Base-by-base conservation (phyloP, 495 filamentous ascomycete genomes). In the Massariosphaeria phaeospora region DNA sequence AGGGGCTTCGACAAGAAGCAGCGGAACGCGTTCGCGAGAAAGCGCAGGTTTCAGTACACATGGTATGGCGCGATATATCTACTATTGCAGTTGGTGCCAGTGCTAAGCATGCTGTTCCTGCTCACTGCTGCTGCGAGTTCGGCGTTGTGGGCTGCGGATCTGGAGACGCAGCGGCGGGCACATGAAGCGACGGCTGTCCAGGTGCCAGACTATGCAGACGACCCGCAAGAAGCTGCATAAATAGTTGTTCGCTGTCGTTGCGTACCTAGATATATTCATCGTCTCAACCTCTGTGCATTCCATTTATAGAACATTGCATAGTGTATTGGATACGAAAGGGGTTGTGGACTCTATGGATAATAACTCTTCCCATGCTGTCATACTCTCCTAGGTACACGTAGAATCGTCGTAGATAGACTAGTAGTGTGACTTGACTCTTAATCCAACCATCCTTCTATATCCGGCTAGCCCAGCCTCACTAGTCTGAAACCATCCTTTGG, bases 71-170 rank as follows among this genome's bases (percentile, higher is more conserved):
- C 80, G 2, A 66, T 82, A 10, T 79, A 80, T 26, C 65, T 85
- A 53, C 38, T 82, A 13, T 66, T 86, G 26, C 83, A 86, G 62
- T 66, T 86, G 21, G 69, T 85, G 20, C 83, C 83, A 10, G 73
- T 78, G 2, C 66, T 84, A 38, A 81, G 78, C 39, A 85, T 86
- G 82, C 65, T 84, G 21, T 86, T 86, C 59, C 69, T 86, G 25
- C 70, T 86, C 62, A 83, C 83, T 15, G 82, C 80, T 21, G 80
- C 82, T 18, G 75, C 76, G 46, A 82, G 82, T 10, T 76, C 78
- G 51, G 81, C 82, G 4, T 65, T 86, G 33, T 85, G 82, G 83
- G 79, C 74, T 11, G 76, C 75, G 10, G 74, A 77, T 36, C 66
- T 85, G 4, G 82, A 85, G 64, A 70, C 71, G 24, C 55, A 70